Base-by-base conservation (phyloP, 352 stramenopile species). In the Phytophthora pisi region DNA sequence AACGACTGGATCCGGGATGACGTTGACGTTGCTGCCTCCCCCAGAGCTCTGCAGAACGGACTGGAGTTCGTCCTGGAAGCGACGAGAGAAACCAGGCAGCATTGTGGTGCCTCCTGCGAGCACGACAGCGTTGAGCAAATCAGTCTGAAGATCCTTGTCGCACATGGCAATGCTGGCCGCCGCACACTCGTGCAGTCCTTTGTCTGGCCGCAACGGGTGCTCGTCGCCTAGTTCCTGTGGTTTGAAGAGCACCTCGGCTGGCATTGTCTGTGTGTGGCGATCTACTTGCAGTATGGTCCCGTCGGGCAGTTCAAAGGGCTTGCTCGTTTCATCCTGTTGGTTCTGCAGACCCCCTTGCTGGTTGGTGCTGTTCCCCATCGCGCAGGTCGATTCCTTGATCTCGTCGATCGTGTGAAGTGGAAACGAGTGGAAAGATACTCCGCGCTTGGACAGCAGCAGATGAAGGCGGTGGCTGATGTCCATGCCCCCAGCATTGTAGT, bases 181-280 rank as follows among this genome's bases (percentile, higher is more conserved):
- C 3, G 78, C 82, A 38, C 82, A 77, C 82, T 88, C 97, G 86
- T 91, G 98, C 70, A 91, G 89, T 70, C 80, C 79, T 57, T 88
- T 90, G 1, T 64, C 75, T 0, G 79, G 75, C 4, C 76, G 73
- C 31, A 73, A 51, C 4, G 92, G 87, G 66, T 98, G 97, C 72
- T 99, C 98, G 55, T 98, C 94, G 49, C 98, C 91, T 23, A 97
- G 79, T 45, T 98, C 77, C 10, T 87, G 82, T 1, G 91, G 88
- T 23, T 90, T 79, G 68, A 97, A 97, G 31, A 98, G 72, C 23
- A 94, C 72, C 60, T 97, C 90, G 13, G 86, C 86, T 0, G 86
- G 84, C 8, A 70, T 68, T 20, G 75, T 72, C 20, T 92, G 89
- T 3, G 86, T 92, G n/a, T 91, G 74, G 16, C 75, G 81, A 69